Evolutionary conservation across 345 rosid species (phyloP).

Genomic region (Jatropha curcas): DNA sequence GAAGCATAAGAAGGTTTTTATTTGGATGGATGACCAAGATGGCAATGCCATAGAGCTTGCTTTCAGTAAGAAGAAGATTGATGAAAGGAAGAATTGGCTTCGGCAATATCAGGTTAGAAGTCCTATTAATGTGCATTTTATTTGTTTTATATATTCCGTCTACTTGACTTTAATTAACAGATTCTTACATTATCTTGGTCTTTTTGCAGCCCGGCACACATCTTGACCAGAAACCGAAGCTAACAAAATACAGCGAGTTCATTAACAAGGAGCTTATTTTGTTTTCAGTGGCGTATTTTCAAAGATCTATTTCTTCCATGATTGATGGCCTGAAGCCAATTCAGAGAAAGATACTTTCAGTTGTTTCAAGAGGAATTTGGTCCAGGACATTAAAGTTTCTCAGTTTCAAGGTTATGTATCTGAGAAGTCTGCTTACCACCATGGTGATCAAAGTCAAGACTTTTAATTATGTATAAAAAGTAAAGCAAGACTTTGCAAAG

Average conservation of each 20-base stretch:
- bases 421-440: constrained; percentile 92
- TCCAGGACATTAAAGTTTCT: too few relatives aligned
- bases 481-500: too few relatives aligned
- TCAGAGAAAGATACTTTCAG: constrained; percentile 90
- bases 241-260: constrained; percentile 84
- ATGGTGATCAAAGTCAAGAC: constrained; percentile 97
- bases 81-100: constrained; percentile 97
- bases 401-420: constrained; percentile 87
- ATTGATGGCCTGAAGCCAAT: constrained; percentile 96
- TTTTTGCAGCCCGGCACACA: constrained; percentile 83
- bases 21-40: constrained; percentile 77
- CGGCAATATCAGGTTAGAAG: constrained; percentile 63
- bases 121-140: not conserved
- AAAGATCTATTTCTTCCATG: too few relatives aligned
- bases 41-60: constrained; percentile 97
- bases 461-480: too few relatives aligned
- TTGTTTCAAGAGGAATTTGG: constrained; percentile 77
- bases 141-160: not conserved
- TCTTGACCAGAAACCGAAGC: too few relatives aligned
- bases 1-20: constrained; percentile 79
- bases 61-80: too few relatives aligned
- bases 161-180: not conserved
- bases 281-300: constrained; percentile 94
- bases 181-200: not conserved
- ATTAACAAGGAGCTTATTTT: constrained; percentile 93